These are phyloP conservation scores for Paraphaeosphaeria sporulosa DNA, from an alignment of 2,329 filamentous ascomycete species.

Conservation along the genomic window DNA sequence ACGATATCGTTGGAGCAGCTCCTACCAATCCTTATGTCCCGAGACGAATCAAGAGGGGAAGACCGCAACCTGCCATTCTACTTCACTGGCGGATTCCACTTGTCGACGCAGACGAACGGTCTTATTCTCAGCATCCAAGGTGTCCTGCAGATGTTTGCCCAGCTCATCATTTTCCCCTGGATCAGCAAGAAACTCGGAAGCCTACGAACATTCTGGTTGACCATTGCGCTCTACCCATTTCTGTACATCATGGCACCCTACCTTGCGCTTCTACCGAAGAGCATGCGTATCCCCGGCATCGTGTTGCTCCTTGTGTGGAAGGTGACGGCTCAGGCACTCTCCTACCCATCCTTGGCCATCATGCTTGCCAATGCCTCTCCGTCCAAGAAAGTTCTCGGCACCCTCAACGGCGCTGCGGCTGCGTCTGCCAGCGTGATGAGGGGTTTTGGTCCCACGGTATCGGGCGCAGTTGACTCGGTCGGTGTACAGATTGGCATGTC, in stretches of 20 bases:
- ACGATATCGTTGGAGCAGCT: constrained; percentile 97
- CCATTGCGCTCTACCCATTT: constrained; percentile 83
- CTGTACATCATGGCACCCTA: constrained; percentile 91
- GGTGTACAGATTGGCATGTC: constrained; percentile 84
- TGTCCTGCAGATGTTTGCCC: constrained; percentile 85
- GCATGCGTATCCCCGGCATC: constrained; percentile 75
- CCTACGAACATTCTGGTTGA: constrained; percentile 80
- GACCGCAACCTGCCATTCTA: constrained; percentile 76
- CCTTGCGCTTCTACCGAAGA: constrained; percentile 79
- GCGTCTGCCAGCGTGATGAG: constrained; percentile 89
- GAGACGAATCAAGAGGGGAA: constrained; percentile 60
- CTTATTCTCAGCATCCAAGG: constrained; percentile 89
- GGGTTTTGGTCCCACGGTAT: constrained; percentile 87
- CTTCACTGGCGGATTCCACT: constrained; percentile 85
- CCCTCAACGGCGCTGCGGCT: constrained; percentile 90
- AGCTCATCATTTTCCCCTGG: constrained; percentile 82
- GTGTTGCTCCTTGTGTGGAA: constrained; percentile 86
- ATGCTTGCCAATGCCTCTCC: constrained; percentile 89
- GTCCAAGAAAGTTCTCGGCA: constrained; percentile 83
- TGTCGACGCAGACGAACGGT: constrained; percentile 84
- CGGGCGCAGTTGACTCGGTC: constrained; percentile 81
- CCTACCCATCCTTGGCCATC: constrained; percentile 89
- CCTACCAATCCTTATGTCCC: constrained; percentile 89
- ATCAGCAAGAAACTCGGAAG: constrained; percentile 79
- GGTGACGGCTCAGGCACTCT: constrained; percentile 88